Conservation (phyloP, 2,329 filamentous ascomycete genomes). For the Hymenoscyphus repandus region DNA sequence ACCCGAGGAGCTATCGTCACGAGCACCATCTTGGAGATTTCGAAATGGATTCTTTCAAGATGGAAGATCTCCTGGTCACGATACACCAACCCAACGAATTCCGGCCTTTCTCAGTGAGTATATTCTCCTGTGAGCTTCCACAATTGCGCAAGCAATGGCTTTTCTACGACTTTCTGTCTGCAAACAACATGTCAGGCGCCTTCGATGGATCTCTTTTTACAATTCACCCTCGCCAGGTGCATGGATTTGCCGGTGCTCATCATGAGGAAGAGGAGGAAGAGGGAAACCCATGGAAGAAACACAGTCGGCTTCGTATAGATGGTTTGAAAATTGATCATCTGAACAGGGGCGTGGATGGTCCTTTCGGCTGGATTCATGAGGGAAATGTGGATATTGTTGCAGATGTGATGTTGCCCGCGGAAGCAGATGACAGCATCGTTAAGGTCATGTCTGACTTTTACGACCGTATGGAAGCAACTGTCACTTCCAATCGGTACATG, state of each 20-base stretch:
- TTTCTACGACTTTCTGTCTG: conserved; percentile 94
- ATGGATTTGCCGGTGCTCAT: conserved; percentile 66
- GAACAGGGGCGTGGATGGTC: conserved; percentile 86
- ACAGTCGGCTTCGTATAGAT: conserved; percentile 87
- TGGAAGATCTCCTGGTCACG: conserved; percentile 88
- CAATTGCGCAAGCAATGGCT: conserved; percentile 93
- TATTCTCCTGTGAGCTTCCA: conserved; percentile 91
- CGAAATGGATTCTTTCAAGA: conserved; percentile 92
- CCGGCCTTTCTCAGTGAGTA: conserved; percentile 91
- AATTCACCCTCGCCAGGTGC: conserved; percentile 88
- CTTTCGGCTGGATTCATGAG: conserved; percentile 97
- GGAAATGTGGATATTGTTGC: conserved; percentile 95
- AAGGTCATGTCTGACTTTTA: conserved; percentile 98
- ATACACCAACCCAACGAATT: conserved; percentile 87
- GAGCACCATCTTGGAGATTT: conserved; percentile 90
- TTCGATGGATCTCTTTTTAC: conserved; percentile 96
- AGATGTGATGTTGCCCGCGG: conserved; percentile 89
- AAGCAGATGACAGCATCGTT: conserved; percentile 80
- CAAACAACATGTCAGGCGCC: conserved; percentile 92
- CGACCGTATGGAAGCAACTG: conserved; percentile 88
- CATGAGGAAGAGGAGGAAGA: conserved; percentile 50
- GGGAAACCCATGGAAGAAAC: conserved; percentile 84
- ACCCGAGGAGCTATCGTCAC: conserved; percentile 83
- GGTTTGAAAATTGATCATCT: conserved; percentile 92
- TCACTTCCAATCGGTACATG: conserved; percentile 69